Evolutionary conservation across 805 yeast genomes (phyloP), one percentile per base, ranked within the genome.

Genomic region (Metschnikowia colocasiae): DNA sequence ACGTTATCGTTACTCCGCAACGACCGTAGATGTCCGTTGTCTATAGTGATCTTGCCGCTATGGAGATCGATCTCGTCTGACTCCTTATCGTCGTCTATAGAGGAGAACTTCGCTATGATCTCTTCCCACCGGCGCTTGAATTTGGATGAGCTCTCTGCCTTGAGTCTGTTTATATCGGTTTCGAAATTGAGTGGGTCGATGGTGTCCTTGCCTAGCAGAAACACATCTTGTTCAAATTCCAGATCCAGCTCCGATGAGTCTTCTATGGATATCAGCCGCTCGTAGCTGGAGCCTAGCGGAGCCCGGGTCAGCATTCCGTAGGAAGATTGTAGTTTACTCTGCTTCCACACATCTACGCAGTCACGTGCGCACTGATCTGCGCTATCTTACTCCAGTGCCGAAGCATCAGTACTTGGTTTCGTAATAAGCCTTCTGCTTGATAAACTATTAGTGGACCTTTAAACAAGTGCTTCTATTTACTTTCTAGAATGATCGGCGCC

Each of bases 11-110:
- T 44, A 6, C 45, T 37, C 3, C 48, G 52, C 47, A 83, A 56
- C 2, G 82, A 76, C 47, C 76, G 64, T 19, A 87, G 55, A 62
- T 87, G 95, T 2, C 95, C 95, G 44, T 79, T 75, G 56, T 87
- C 90, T 27, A 69, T 76, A 1, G 82, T 61, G 1, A 87, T 76
- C 47, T 76, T 71, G 0, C 92, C 91, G 0, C 89, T 80, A 8
- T 60, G 58, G 19, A 87, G 57, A 59, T 87, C 90, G n/a, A 83
- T 65, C 20, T 81, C 71, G 59, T 83, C 90, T 32, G 86, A 83
- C 45, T 81, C 82, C 15, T 69, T 69, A 4, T 69, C 67, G 29
- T 76, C 75, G 43, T 73, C 73, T 41, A 79, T 73, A 3, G 51
- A 46, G 3, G 79, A 67, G 57, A 82, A 81, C 57, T 76, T 79